Evolutionary conservation across 208 protist genomes (phyloP), one percentile per base, ranked within the genome.

Genomic region (Acanthamoeba castellanii): DNA sequence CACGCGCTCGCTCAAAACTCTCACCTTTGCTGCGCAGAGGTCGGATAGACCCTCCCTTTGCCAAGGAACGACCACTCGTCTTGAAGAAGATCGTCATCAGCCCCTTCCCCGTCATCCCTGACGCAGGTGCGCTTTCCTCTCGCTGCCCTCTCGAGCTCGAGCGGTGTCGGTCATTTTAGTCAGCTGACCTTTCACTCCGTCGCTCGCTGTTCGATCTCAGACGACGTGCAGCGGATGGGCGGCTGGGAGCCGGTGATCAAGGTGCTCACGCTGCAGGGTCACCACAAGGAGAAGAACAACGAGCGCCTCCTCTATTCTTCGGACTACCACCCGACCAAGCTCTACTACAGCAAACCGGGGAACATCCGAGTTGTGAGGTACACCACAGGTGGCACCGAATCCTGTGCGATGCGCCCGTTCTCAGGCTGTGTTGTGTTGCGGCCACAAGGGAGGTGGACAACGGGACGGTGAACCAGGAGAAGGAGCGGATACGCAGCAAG

Each of bases 211-310:
- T n/a, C 5, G 9, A 32, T 34, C n/a, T 37, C 20, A 88, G 81
- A 88, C n/a, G 81, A 88, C 20, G 30, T 27, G 50, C 81, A 88
- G 50, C 22, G 42, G 50, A 88, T 88, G 81, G 81, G 81, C 8
- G 81, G 81, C 25, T 88, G 81, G 81, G 81, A 88, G 22, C 81
- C 81, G 27, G 81, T 88, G 50, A 88, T 88, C 81, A 88, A 88
- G 45, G 55, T 88, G 47, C 64, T 88, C 50, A 88, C 81, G 81
- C 81, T 88, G 14, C 7, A 45, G 55, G 87, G 87, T 11, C 55
- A 92, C 81, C 81, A 88, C 50, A 88, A 88, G 52, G 81, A 88
- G 22, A 55, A 30, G 81, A 32, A 88, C 81, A 88, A 45, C 11
- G 81, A 88, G 52, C 81, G 81, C 11, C 25, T 88, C n/a, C 81